Evolutionary conservation across 495 filamentous ascomycete genomes (phyloP), one percentile per base, ranked within the genome.

Genomic region (Lophiotrema nucula): DNA sequence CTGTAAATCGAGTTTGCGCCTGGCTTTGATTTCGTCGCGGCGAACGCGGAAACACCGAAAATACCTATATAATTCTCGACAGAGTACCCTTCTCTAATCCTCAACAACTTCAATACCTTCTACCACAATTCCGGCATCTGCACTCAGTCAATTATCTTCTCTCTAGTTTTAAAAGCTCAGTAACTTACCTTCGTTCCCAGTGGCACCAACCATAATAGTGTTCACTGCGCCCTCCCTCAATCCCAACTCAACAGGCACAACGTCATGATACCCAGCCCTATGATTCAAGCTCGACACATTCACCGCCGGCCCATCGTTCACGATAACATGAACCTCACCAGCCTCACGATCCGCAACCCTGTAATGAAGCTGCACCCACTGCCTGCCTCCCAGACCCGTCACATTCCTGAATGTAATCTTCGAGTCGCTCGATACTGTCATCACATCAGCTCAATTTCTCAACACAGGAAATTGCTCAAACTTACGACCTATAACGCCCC

Each of bases 291-390:
- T 58, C 10, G 74, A 73, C 37, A 75, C 69, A 48, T 75, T 75
- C 16, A 72, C 66, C 8, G 62, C 48, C 21, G 68, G 66, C 31
- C 70, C 67, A 16, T 71, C 65, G 19, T 77, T 77, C 46, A 75
- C 69, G 31, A 59, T 67, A 19, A 77, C 67, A 48, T 73, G 66
- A n/a, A 68, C 71, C 43, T 77, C 69, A 15, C 70, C 73, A 53
- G 64, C 68, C 31, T 69, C 55, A 11, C 63, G 37, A 13, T 45
- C 25, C 0, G 33, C 67, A 21, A 72, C 67, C 8, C 46, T 62
- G 55, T 77, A 77, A 48, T 74, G 71, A 56, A 77, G 62, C 33
- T 74, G 70, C 21, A 77, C 56, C 74, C 74, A 77, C 27, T 75
- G 71, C 5, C 62, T 49, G 11, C 58, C 59, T 33, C 74, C 74